phyloP scores from a whole-genome alignment of 1,284 basidiomycete species.

The Athelia sp. region DNA sequence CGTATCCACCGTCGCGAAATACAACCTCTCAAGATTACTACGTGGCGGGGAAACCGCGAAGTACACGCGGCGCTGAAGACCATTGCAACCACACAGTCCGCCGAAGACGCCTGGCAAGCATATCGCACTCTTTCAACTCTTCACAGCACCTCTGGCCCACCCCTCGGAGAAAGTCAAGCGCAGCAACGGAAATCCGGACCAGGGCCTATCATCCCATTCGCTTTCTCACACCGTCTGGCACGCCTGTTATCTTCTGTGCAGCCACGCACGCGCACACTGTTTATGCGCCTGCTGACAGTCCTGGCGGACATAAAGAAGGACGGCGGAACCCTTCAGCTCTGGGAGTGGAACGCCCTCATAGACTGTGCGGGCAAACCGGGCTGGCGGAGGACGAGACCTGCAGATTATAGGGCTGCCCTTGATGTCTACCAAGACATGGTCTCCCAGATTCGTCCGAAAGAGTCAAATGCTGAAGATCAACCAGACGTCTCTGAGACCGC shows the following conservation, averaged over 20 bases:
- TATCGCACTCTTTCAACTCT: conserved; percentile 38
- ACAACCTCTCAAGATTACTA: background rate
- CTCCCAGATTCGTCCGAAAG: conserved; percentile 36
- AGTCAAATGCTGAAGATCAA: background rate
- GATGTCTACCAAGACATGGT: conserved; percentile 57
- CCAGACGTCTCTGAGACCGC: background rate
- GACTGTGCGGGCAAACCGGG: conserved; percentile 60
- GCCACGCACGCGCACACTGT: conserved; percentile 53
- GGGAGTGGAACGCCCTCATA: conserved; percentile 74
- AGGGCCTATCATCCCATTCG: conserved; percentile 35
- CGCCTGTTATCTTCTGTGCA: conserved; percentile 46
- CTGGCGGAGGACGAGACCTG: conserved; percentile 47
- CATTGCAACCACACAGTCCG: conserved; percentile 35
- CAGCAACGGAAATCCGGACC: conserved; percentile 6
- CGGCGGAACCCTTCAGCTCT: conserved; percentile 45
- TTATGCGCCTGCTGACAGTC: conserved; percentile 60
- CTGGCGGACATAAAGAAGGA: conserved; percentile 47
- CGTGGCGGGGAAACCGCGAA: conserved; percentile 23
- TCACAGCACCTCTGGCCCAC: conserved; percentile 14
- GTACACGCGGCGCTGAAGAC: conserved; percentile 25
- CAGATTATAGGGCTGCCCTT: conserved; percentile 58
- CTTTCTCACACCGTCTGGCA: conserved; percentile 54
- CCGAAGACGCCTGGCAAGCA: conserved; percentile 53
- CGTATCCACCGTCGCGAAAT: background rate
- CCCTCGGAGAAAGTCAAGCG: conserved; percentile 11